These are phyloP conservation scores for Novymonas esmeraldas DNA, from an alignment of 208 protist species.

Conservation along the genomic window DNA sequence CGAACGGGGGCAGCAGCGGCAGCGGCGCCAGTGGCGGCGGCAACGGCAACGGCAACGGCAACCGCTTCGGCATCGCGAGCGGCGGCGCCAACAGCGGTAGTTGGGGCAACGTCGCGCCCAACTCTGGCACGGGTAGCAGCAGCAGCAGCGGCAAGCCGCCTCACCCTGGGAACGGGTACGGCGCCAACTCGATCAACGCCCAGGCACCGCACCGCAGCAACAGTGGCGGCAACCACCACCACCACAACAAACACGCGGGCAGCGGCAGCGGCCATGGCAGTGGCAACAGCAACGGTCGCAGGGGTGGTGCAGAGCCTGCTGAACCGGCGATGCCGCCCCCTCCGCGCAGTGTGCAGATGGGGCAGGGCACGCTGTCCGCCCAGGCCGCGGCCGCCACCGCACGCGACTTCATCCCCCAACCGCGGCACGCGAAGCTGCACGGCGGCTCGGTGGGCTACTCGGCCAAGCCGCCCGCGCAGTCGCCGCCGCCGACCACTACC, in stretches of 20 bases:
- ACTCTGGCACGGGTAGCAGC: neutral
- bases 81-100: constrained; percentile 4
- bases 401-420: constrained; percentile 28
- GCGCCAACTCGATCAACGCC: neutral
- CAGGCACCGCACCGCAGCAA: neutral
- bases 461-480: constrained; percentile 9
- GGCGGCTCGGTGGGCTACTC: constrained; percentile 1
- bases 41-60: constrained; percentile 7
- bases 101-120: constrained; percentile 16
- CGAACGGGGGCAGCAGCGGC: neutral
- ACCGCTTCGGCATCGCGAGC: constrained; percentile 14
- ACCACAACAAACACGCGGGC: constrained; percentile 1
- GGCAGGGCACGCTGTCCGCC: constrained; percentile 20
- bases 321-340: constrained; percentile 33
- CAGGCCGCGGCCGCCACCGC: constrained; percentile 2
- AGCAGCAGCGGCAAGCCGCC: neutral
- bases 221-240: constrained; percentile 26
- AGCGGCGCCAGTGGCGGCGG: constrained; percentile 6
- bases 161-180: neutral
- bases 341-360: constrained; percentile 36
- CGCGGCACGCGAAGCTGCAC: constrained; percentile 22
- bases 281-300: constrained; percentile 10
- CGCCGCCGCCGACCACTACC: neutral
- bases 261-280: constrained; percentile 6
- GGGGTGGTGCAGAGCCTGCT: constrained; percentile 1